A percentile compares a stretch with the other conserved stretches of the same genome.
phyloP scores from a whole-genome alignment of 139 green algal species.

The Spirogloea muscicola region DNA sequence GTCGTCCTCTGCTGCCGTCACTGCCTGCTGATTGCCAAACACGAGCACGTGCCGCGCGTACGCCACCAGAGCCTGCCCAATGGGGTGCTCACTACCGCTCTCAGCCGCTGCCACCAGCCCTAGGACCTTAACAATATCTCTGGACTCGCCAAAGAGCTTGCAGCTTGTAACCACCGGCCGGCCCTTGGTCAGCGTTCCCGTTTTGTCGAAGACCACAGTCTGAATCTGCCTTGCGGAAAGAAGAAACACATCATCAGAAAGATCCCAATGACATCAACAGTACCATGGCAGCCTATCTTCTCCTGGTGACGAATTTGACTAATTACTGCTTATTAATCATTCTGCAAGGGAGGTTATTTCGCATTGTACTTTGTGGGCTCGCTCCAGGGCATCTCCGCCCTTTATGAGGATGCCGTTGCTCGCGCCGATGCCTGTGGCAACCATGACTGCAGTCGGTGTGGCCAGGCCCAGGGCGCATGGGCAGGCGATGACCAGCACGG shows the following conservation, averaged over 20 bases:
- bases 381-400: slow-evolving; percentile 72
- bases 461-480: slow-evolving; percentile 89
- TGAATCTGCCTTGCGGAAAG: no score
- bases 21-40: slow-evolving; percentile 15
- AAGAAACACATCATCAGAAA: slow-evolving; percentile 9
- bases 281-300: background rate
- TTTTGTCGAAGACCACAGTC: slow-evolving; percentile 94
- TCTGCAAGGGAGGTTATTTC: background rate
- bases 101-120: slow-evolving; percentile 75
- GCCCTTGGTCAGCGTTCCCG: slow-evolving; percentile 85
- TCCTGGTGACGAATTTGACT: no score
- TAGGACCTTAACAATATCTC: slow-evolving; percentile 53
- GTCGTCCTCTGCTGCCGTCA: background rate
- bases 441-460: slow-evolving; percentile 97
- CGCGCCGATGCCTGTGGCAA: slow-evolving; percentile 83
- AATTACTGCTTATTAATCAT: no score
- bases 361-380: slow-evolving; percentile 58
- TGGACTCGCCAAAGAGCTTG: slow-evolving; percentile 4
- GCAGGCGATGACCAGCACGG: slow-evolving; percentile 96
- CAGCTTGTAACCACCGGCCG: slow-evolving; percentile 58
- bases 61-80: slow-evolving; percentile 74
- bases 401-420: slow-evolving; percentile 93
- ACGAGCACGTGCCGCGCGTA: slow-evolving; percentile 46
- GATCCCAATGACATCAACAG: slow-evolving; percentile 1
- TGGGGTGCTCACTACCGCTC: slow-evolving; percentile 78